phyloP scores from a whole-genome alignment of 495 filamentous ascomycete species.

The Chaetomidium leptoderma region DNA sequence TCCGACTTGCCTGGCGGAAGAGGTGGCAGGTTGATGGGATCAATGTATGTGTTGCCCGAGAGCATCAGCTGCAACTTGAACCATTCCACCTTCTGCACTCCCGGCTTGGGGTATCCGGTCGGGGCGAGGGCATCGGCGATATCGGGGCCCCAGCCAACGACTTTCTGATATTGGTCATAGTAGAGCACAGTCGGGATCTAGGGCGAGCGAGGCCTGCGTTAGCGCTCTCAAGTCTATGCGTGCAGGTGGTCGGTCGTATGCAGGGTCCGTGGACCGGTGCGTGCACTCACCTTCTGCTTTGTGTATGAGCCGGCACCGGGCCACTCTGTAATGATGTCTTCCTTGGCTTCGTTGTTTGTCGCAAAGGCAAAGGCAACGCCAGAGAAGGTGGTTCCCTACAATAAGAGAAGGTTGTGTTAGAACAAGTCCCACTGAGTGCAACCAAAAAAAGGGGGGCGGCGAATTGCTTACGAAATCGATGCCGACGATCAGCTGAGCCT shows the following conservation, averaged over 20 bases:
- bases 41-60: constrained; percentile 73
- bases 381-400: constrained; percentile 68
- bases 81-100: constrained; percentile 75
- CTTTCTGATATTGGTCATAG: constrained; percentile 73
- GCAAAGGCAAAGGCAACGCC: constrained; percentile 71
- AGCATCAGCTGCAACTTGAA: constrained; percentile 77
- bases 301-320: constrained; percentile 70
- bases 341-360: constrained; percentile 72
- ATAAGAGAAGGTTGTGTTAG: constrained; percentile 25
- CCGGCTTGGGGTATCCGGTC: constrained; percentile 69
- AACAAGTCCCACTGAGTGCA: not conserved
- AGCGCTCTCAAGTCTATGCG: not conserved
- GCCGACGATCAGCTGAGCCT: constrained; percentile 74
- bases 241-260: not conserved
- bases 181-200: constrained; percentile 73
- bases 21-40: constrained; percentile 72
- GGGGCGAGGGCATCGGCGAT: constrained; percentile 70
- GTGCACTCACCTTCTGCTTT: constrained; percentile 60
- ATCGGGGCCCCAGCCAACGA: constrained; percentile 72
- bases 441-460: not conserved
- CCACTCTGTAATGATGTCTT: constrained; percentile 77
- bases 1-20: constrained; percentile 72
- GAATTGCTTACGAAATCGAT: constrained; percentile 67
- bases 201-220: not conserved
- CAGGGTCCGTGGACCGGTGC: not conserved